A percentile compares a stretch with the other conserved stretches of the same genome.
Evolutionary conservation across 805 yeast genomes (phyloP).

Genomic region (Candida pini): DNA sequence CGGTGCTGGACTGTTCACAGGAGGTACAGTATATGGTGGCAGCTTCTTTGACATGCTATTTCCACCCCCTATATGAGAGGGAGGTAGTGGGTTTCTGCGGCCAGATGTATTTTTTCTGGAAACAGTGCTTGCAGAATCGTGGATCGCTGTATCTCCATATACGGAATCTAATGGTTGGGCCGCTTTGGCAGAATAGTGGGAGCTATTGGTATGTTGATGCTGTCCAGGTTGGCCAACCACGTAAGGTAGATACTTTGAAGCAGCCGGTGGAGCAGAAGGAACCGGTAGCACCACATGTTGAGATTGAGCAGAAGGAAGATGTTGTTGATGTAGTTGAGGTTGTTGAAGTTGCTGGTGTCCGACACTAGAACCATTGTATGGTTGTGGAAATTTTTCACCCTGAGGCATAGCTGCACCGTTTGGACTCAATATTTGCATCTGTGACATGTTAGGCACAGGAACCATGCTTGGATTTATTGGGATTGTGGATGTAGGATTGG

Average conservation of each 20-base stretch:
- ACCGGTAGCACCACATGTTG: constrained; percentile 1
- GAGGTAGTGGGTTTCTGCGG: too few species aligned
- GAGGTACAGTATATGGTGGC: constrained; percentile 1
- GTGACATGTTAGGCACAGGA: constrained; percentile 24
- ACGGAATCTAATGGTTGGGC: neutral
- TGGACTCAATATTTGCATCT: constrained; percentile 14
- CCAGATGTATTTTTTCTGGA: too few species aligned
- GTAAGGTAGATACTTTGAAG: constrained; percentile 16
- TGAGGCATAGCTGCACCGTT: constrained; percentile 2
- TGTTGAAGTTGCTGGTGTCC: constrained; percentile 1
- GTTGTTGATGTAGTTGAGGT: constrained; percentile 1
- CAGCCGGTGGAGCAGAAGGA: constrained; percentile 1
- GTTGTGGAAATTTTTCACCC: neutral
- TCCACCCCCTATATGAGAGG: too few species aligned
- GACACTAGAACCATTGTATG: neutral
- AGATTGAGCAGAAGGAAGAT: neutral
- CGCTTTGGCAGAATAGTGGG: neutral
- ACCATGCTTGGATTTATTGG: constrained; percentile 23
- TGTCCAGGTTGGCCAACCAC: constrained; percentile 5
- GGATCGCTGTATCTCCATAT: neutral
- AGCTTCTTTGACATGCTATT: constrained; percentile 1
- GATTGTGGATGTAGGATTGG: constrained; percentile 14
- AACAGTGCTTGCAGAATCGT: too few species aligned
- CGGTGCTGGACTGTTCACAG: constrained; percentile 27
- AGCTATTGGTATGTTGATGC: neutral